Evolutionary conservation across 108 stramenopile genomes (phyloP).

Genomic region (Skeletonema potamos): DNA sequence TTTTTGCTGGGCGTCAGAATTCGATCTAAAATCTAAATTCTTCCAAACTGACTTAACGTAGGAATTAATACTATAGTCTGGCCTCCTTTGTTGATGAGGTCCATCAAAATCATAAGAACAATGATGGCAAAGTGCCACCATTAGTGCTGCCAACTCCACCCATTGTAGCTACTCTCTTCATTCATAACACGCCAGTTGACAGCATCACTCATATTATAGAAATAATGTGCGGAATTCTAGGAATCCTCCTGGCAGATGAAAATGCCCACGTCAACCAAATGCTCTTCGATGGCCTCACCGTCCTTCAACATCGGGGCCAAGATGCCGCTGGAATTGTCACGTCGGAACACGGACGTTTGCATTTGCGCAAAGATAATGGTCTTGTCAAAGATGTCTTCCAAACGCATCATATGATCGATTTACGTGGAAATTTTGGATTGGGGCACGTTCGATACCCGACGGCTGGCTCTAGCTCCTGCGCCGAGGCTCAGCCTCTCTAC

Average conservation of each 20-base stretch:
- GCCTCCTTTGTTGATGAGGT: neutral
- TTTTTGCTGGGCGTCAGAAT: neutral
- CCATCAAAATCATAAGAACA: neutral
- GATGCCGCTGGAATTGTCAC: slow-evolving; percentile 99
- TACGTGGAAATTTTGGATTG: slow-evolving; percentile 91
- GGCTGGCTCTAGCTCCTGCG: slow-evolving; percentile 85
- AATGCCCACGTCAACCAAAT: slow-evolving; percentile 89
- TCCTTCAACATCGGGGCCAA: slow-evolving; percentile 99
- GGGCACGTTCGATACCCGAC: slow-evolving; percentile 99
- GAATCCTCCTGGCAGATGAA: slow-evolving; percentile 82
- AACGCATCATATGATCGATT: slow-evolving; percentile 90
- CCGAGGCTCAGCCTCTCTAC: slow-evolving; percentile 97
- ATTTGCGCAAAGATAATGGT: slow-evolving; percentile 96
- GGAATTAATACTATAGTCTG: neutral
- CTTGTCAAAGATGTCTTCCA: slow-evolving; percentile 97
- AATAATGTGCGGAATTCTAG: slow-evolving; percentile 92
- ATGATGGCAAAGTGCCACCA: neutral
- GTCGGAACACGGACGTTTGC: slow-evolving; percentile 78
- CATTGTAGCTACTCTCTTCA: neutral
- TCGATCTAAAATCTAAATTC: neutral
- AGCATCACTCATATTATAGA: neutral
- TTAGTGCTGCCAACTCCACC: neutral
- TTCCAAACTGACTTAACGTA: neutral
- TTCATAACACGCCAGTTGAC: neutral
- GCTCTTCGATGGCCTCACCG: slow-evolving; percentile 96